These are phyloP conservation scores for Xerocomellus chrysenteron DNA, from an alignment of 768 basidiomycete genomes.

Conservation along the genomic window DNA sequence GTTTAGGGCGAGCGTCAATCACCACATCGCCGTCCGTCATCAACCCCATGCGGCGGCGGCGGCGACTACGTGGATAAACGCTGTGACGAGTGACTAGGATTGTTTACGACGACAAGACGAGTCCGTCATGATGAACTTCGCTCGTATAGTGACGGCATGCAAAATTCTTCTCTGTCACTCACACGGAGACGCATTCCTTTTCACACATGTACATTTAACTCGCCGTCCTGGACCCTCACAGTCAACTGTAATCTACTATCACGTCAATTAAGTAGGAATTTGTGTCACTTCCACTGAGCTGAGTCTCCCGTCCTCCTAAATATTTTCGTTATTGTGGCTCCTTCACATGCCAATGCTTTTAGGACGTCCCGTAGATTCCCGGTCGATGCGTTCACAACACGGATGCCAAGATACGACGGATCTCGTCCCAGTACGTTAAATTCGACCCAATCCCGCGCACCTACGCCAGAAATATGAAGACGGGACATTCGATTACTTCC, in stretches of 20 bases:
- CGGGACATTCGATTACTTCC: background rate
- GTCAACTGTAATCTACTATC: conserved; percentile 8
- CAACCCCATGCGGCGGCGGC: background rate
- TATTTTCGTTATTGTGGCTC: conserved; percentile 26
- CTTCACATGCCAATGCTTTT: conserved; percentile 44
- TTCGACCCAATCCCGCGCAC: background rate
- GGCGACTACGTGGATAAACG: conserved; percentile 19
- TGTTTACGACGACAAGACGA: background rate
- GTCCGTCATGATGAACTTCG: background rate
- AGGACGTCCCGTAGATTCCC: conserved; percentile 19
- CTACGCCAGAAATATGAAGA: background rate
- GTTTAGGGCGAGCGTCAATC: background rate
- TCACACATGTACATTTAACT: background rate
- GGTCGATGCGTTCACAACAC: conserved; percentile 3
- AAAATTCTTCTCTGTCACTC: conserved; percentile 13
- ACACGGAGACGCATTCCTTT: conserved; percentile 5
- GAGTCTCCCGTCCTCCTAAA: conserved; percentile 23
- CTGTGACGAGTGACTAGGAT: background rate
- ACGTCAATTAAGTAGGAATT: conserved; percentile 32
- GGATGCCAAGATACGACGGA: conserved; percentile 39
- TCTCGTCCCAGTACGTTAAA: conserved; percentile 41
- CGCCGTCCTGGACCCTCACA: background rate
- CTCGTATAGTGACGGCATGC: background rate
- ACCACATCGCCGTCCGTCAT: background rate
- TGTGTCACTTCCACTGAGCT: conserved; percentile 43